Evolutionary conservation across 1,139 yeast species (phyloP).

Genomic region (Magnusiomyces suaveolens): DNA sequence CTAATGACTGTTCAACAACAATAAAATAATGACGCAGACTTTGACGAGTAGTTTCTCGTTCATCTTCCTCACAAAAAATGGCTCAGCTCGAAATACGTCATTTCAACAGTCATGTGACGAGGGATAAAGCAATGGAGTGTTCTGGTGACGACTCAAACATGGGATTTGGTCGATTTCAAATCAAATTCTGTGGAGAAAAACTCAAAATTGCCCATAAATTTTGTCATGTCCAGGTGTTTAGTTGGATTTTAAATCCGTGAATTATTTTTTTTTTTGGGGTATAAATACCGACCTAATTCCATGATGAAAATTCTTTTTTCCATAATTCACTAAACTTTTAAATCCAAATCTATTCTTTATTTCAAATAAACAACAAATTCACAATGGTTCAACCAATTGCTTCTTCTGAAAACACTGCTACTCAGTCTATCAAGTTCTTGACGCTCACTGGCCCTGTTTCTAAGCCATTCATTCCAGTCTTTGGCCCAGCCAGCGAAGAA

Average conservation of each 20-base stretch:
- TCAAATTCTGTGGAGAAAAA: neutral
- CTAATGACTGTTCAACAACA: no score
- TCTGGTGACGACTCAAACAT: neutral
- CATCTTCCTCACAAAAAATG: neutral
- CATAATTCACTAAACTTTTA: neutral
- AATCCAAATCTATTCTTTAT: no score
- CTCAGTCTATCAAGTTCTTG: constrained; percentile 11
- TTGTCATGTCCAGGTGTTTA: no score
- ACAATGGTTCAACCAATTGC: neutral
- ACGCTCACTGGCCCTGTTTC: constrained; percentile 19
- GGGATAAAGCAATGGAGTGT: no score
- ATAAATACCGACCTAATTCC: constrained; percentile 2
- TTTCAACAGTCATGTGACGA: neutral
- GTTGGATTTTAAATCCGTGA: no score
- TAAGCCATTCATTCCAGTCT: constrained; percentile 16
- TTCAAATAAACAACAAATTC: neutral
- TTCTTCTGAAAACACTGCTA: neutral
- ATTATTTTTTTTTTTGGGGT: neutral
- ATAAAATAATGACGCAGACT: no score
- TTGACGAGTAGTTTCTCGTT: no score
- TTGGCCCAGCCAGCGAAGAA: neutral
- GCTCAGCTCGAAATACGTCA: neutral
- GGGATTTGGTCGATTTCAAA: no score
- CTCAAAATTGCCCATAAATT: no score
- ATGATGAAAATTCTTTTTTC: neutral